Conservation (phyloP, 352 stramenopile genomes). For the Phytophthora quininea region DNA sequence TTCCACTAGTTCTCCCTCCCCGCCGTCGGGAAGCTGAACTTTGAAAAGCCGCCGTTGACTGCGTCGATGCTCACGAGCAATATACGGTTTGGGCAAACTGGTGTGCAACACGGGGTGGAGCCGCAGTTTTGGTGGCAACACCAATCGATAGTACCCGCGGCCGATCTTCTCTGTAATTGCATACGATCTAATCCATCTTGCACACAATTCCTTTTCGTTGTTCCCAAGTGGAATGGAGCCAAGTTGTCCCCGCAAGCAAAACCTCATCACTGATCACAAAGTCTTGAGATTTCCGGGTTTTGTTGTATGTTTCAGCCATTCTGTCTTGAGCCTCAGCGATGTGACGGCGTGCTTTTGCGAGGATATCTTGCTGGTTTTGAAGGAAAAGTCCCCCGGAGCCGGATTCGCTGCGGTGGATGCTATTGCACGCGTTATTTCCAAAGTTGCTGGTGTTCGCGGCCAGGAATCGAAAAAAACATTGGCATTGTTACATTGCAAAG, state of each 20-base stretch:
- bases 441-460: background rate
- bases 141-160: constrained; percentile 4
- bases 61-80: background rate
- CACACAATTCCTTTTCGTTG: background rate
- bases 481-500: no score
- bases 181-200: background rate
- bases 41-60: background rate
- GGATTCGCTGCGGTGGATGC: background rate
- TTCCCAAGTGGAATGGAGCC: background rate
- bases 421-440: background rate
- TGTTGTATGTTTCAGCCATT: background rate
- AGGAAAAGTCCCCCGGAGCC: background rate
- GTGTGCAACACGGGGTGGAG: constrained; percentile 1
- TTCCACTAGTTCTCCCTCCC: no score
- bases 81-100: constrained; percentile 4
- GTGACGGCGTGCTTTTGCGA: background rate
- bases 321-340: background rate
- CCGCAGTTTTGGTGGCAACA: background rate
- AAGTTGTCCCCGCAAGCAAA: background rate
- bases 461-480: no score
- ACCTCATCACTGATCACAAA: background rate
- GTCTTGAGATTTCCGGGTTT: background rate
- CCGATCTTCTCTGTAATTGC: background rate
- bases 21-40: background rate
- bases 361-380: background rate